Evolutionary conservation across 2,329 filamentous ascomycete species (phyloP).

Genomic region (Arthrinium phaeospermum): DNA sequence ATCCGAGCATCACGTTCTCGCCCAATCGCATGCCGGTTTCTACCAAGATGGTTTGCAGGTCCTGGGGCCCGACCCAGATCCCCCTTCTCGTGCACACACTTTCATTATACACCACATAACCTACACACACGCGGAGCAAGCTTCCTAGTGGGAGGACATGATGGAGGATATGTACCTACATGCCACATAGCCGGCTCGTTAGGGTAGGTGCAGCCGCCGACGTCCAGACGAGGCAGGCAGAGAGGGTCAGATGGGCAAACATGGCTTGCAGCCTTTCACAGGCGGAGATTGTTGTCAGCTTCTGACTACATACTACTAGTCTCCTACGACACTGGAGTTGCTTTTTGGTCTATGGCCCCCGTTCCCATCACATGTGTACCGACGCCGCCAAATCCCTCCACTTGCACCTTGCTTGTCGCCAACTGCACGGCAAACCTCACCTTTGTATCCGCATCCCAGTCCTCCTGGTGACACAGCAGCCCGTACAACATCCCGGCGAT

Average conservation of each 20-base stretch:
- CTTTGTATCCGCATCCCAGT: conserved; percentile 56
- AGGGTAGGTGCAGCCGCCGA: conserved; percentile 12
- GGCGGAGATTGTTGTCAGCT: conserved; percentile 16
- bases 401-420: conserved; percentile 71
- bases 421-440: conserved; percentile 68
- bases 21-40: background rate
- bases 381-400: conserved; percentile 68
- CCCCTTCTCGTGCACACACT: background rate
- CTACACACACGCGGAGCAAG: background rate
- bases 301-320: background rate
- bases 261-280: conserved; percentile 8
- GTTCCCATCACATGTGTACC: conserved; percentile 29
- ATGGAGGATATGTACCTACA: background rate
- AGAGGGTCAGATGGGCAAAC: background rate
- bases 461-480: conserved; percentile 53
- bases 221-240: background rate
- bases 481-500: conserved; percentile 73
- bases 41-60: conserved; percentile 1
- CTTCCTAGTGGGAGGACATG: background rate
- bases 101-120: background rate
- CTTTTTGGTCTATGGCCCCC: conserved; percentile 6
- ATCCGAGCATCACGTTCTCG: conserved; percentile 10
- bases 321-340: background rate
- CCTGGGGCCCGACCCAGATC: background rate
- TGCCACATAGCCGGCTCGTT: conserved; percentile 4